phyloP scores from a whole-genome alignment of 2,329 filamentous ascomycete species.

The Sclerotinia borealis region DNA sequence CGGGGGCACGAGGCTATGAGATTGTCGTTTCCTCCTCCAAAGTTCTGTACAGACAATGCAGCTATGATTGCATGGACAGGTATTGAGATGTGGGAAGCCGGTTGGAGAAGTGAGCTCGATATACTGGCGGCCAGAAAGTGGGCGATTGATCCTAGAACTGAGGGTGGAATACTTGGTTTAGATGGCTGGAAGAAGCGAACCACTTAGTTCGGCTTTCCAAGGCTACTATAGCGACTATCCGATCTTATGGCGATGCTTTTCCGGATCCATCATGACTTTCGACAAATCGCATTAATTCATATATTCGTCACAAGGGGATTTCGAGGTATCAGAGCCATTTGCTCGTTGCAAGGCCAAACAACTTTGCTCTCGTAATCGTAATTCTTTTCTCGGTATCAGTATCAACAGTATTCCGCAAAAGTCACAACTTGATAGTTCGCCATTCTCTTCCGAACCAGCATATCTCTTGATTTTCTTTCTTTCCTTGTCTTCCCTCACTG shows the following conservation, averaged over 20 bases:
- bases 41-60: constrained; percentile 88
- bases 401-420: neutral
- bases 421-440: neutral
- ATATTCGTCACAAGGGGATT: too few species aligned
- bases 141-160: constrained; percentile 59
- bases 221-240: neutral
- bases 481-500: too few species aligned
- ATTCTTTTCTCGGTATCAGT: neutral
- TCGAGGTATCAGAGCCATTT: too few species aligned
- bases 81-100: constrained; percentile 82
- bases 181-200: constrained; percentile 40
- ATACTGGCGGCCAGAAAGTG: constrained; percentile 61
- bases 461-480: neutral
- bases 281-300: too few species aligned
- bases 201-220: neutral
- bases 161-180: constrained; percentile 61
- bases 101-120: constrained; percentile 58
- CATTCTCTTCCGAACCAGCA: too few species aligned
- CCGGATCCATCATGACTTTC: neutral
- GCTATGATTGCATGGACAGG: constrained; percentile 97
- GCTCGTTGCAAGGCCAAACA: neutral
- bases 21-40: constrained; percentile 67
- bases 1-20: constrained; percentile 57
- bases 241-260: neutral
- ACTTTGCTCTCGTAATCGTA: neutral